Evolutionary conservation across 495 filamentous ascomycete genomes (phyloP).

Genomic region (Usnea hakonensis): DNA sequence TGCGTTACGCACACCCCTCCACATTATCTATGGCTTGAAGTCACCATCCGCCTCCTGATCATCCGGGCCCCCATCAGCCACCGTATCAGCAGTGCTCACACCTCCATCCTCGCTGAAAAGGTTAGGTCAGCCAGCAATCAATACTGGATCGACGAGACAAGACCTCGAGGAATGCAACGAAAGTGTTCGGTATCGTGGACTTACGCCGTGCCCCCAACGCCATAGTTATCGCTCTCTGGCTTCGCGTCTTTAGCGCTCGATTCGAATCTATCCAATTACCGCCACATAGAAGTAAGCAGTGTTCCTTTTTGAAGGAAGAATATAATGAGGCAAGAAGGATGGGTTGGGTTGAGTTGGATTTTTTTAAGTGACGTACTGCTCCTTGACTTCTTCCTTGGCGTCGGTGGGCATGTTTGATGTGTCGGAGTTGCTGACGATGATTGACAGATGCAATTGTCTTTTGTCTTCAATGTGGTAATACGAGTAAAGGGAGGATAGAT

Average conservation of each 20-base stretch:
- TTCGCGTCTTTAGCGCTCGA: constrained; percentile 7
- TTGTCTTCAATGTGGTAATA: too few relatives aligned
- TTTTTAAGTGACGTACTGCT: background rate
- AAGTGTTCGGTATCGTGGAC: background rate
- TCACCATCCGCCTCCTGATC: constrained; percentile 4
- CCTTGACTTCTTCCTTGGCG: background rate
- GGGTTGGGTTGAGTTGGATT: too few relatives aligned
- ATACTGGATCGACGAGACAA: too few relatives aligned
- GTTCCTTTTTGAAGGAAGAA: too few relatives aligned
- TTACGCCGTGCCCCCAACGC: constrained; percentile 8
- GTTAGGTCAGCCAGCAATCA: too few relatives aligned
- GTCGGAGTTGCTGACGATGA: background rate
- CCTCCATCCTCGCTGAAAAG: constrained; percentile 9
- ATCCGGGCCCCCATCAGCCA: constrained; percentile 6
- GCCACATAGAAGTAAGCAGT: too few relatives aligned
- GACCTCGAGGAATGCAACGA: too few relatives aligned
- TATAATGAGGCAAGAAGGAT: too few relatives aligned
- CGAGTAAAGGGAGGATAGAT: too few relatives aligned
- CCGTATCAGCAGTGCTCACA: constrained; percentile 11
- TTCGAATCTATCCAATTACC: background rate
- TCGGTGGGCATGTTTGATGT: background rate
- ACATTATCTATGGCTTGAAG: constrained; percentile 7
- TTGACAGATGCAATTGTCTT: too few relatives aligned
- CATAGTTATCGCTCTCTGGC: constrained; percentile 7
- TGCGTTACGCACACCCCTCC: too few relatives aligned